These are phyloP conservation scores for Plasmodium chabaudi DNA, from an alignment of 169 alveolate species.

Conservation along the genomic window DNA sequence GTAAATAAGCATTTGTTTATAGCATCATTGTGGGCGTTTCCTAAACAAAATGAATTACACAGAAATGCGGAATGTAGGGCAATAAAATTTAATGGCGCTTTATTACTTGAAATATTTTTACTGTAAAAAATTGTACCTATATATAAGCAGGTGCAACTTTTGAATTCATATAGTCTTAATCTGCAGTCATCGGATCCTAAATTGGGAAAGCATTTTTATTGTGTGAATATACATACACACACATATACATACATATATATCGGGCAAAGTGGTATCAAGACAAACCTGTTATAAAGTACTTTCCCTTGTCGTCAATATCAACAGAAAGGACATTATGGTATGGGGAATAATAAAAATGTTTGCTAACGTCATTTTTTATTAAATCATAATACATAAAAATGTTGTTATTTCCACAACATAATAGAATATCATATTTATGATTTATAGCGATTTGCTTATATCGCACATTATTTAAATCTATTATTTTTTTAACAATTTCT, in stretches of 20 bases:
- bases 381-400: slow-evolving; percentile 73
- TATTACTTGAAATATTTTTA: background rate
- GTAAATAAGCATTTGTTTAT: slow-evolving; percentile 67
- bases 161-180: slow-evolving; percentile 51
- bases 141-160: slow-evolving; percentile 64
- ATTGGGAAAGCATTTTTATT: background rate
- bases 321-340: slow-evolving; percentile 54
- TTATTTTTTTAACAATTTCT: slow-evolving; percentile 23
- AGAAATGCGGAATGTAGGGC: background rate
- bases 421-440: slow-evolving; percentile 36
- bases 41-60: slow-evolving; percentile 4
- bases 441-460: slow-evolving; percentile 57
- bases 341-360: slow-evolving; percentile 69
- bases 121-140: slow-evolving; percentile 12
- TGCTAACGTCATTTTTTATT: slow-evolving; percentile 34
- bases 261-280: background rate
- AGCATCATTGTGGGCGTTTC: slow-evolving; percentile 50
- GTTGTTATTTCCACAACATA: slow-evolving; percentile 70
- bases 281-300: slow-evolving; percentile 59
- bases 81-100: background rate
- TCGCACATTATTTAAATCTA: slow-evolving; percentile 46
- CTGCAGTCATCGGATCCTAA: slow-evolving; percentile 66
- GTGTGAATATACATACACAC: background rate
- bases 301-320: slow-evolving; percentile 53
- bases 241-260: slow-evolving; percentile 3